Conservation (phyloP, 768 basidiomycete genomes). For the Russula foetens region DNA sequence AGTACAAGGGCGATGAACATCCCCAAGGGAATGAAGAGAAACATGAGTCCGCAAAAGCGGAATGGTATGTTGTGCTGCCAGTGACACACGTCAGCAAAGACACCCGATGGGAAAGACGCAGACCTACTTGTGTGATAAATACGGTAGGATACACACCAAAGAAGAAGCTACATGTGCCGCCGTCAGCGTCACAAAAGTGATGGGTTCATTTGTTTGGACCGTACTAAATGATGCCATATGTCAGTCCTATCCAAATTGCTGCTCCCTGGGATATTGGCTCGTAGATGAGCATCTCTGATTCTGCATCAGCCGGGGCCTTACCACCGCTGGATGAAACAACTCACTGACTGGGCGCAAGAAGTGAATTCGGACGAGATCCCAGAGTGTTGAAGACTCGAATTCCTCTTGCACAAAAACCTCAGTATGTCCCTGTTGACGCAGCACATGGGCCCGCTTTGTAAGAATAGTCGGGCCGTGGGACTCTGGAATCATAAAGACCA, state of each 20-base stretch:
- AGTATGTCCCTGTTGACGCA: conserved; percentile 14
- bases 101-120: background rate
- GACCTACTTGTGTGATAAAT: conserved; percentile 19
- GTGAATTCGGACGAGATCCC: conserved; percentile 15
- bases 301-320: background rate
- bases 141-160: conserved; percentile 23
- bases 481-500: conserved; percentile 21
- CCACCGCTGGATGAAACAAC: background rate
- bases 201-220: background rate
- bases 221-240: conserved; percentile 24
- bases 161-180: conserved; percentile 16
- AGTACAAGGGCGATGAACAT: conserved; percentile 14
- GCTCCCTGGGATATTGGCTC: conserved; percentile 22
- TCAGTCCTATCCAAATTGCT: conserved; percentile 20
- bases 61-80: conserved; percentile 21
- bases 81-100: background rate
- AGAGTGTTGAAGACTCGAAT: conserved; percentile 11
- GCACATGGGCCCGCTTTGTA: conserved; percentile 8
- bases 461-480: conserved; percentile 22
- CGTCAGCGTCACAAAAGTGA: background rate
- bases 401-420: conserved; percentile 19
- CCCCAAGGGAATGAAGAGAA: conserved; percentile 20
- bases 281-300: conserved; percentile 18
- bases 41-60: conserved; percentile 21
- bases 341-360: conserved; percentile 19